Percentiles rank a stretch among this genome's conserved stretches.
phyloP scores from a whole-genome alignment of 169 alveolate species.

The Plasmodium coatneyi region DNA sequence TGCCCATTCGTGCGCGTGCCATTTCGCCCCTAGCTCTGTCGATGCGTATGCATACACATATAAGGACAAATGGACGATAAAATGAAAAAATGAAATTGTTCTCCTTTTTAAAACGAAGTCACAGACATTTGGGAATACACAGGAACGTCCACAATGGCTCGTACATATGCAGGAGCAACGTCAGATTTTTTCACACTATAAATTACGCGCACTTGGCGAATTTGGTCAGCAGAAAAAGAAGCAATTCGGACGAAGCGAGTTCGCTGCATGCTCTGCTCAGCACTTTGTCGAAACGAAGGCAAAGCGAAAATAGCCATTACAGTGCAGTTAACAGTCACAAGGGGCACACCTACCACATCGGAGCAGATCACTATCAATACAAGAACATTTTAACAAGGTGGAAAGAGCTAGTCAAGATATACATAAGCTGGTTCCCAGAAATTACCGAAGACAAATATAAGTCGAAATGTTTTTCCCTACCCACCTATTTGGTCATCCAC shows the following conservation, averaged over 20 bases:
- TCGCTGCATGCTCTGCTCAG: conserved; percentile 14
- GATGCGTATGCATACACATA: background rate
- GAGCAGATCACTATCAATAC: background rate
- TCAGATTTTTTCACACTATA: conserved; percentile 7
- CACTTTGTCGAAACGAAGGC: background rate
- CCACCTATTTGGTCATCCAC: conserved; percentile 43
- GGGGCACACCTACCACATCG: background rate
- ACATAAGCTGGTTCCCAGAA: conserved; percentile 70
- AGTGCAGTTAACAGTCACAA: background rate
- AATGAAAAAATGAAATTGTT: conserved; percentile 63
- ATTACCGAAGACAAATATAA: conserved; percentile 67
- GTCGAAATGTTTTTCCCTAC: conserved; percentile 69
- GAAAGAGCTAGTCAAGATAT: conserved; percentile 49
- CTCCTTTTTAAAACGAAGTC: background rate
- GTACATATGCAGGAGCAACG: conserved; percentile 1
- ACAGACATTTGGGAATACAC: background rate
- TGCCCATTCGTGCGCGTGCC: background rate
- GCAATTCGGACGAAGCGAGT: conserved; percentile 11
- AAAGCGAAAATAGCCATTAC: background rate
- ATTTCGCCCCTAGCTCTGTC: background rate
- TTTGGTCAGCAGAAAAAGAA: background rate
- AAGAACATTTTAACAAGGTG: background rate
- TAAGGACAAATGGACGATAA: background rate
- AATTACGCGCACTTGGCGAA: conserved; percentile 13
- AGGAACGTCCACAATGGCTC: background rate